Conservation (phyloP, 83 land plant species). For the Picea mariana region DNA sequence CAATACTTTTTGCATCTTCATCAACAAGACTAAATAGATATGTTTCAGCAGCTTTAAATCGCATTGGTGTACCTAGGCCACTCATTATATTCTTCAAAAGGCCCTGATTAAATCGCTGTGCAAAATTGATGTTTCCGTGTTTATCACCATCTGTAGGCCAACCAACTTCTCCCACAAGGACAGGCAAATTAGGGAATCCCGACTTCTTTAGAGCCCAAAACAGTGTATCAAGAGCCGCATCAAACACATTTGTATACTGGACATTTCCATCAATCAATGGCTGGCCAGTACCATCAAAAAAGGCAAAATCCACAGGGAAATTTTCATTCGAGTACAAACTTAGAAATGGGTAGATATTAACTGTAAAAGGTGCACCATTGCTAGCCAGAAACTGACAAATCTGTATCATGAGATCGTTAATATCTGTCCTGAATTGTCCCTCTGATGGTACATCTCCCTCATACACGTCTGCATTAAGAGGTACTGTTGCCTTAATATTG, state of each 20-base stretch:
- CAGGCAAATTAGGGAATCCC: constrained; percentile 61
- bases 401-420: constrained; percentile 50
- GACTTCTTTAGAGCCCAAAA: constrained; percentile 61
- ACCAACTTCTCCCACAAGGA: constrained; percentile 87
- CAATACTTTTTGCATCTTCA: constrained; percentile 82
- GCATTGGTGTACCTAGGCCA: constrained; percentile 75
- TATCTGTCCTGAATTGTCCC: constrained; percentile 69
- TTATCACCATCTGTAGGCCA: constrained; percentile 93
- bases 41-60: constrained; percentile 41
- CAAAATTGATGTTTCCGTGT: constrained; percentile 49
- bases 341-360: constrained; percentile 94
- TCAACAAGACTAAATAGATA: constrained; percentile 82
- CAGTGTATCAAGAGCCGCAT: constrained; percentile 86
- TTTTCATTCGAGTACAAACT: constrained; percentile 65
- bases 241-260: constrained; percentile 82
- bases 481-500: constrained; percentile 74
- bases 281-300: constrained; percentile 55
- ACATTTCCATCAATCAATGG: constrained; percentile 60
- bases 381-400: constrained; percentile 51
- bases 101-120: constrained; percentile 77
- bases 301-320: constrained; percentile 81
- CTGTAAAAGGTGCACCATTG: constrained; percentile 54
- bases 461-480: constrained; percentile 77
- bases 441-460: constrained; percentile 59
- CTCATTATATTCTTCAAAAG: constrained; percentile 48